A percentile compares a stretch with the other conserved stretches of the same genome.
Conservation (phyloP, 345 rosid genomes). For the Euphorbia tirucalli region DNA sequence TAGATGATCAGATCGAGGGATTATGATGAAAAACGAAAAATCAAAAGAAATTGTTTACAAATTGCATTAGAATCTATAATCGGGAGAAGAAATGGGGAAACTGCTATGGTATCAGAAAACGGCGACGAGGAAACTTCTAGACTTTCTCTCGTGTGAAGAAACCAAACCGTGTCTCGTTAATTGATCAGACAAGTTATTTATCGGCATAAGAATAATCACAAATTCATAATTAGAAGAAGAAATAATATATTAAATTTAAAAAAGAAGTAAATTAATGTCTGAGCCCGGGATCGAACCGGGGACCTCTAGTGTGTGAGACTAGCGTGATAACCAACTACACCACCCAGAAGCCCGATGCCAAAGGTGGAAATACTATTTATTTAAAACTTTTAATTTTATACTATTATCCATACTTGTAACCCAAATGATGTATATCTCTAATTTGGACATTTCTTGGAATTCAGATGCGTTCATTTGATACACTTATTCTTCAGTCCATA, state of each 20-base stretch:
- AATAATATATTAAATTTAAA: rapidly evolving
- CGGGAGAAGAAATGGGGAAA: neutral
- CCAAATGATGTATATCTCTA: too few species aligned
- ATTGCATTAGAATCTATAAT: neutral
- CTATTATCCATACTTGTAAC: too few species aligned
- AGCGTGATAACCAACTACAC: slow-evolving; percentile 76
- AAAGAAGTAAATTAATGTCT: too few species aligned
- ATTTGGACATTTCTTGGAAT: too few species aligned
- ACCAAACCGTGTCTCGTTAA: neutral
- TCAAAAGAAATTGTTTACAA: neutral
- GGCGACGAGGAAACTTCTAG: slow-evolving; percentile 4
- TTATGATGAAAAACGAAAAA: too few species aligned
- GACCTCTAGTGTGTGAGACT: slow-evolving; percentile 80
- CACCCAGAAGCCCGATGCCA: slow-evolving; percentile 53
- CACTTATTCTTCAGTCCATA: too few species aligned
- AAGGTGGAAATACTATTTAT: too few species aligned
- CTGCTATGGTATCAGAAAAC: neutral
- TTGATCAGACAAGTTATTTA: neutral
- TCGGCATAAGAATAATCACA: neutral
- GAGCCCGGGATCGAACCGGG: slow-evolving; percentile 62
- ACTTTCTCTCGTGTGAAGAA: neutral
- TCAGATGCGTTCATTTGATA: too few species aligned
- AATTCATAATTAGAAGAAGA: too few species aligned
- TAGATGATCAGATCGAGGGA: neutral
- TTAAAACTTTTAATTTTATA: too few species aligned